Evolutionary conservation across 768 basidiomycete species (phyloP), one percentile per base, ranked within the genome.

Genomic region (Podaxis carcinomalis): DNA sequence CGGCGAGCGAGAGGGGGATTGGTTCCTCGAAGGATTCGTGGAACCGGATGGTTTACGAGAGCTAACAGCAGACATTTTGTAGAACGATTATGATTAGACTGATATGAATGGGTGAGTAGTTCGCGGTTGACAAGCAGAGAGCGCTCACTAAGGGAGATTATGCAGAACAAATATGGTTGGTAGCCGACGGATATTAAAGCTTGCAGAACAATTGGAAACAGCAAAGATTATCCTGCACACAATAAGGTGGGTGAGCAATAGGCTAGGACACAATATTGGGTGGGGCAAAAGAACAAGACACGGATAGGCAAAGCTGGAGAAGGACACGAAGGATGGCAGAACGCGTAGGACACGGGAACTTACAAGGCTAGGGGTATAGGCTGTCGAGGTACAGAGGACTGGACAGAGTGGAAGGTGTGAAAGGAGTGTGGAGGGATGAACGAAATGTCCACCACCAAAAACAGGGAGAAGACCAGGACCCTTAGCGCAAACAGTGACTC

Each of bases 1-100:
- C 19, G 87, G 85, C 23, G 88, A 85, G 51, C 76, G 75, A 40
- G 83, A 74, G 0, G 89, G 87, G 2, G 89, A 89, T 67, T 82
- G 87, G 32, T 80, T 77, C 50, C 78, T 76, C 51, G 88, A 88
- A 62, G 82, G 85, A 16, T 82, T 80, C n/a, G 88, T 86, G 27
- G 88, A 87, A 58, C 81, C 83, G 36, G 89, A 88, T 44, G 86
- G 84, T 68, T 89, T 88, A 68, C 86, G 83, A 23, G 86, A 80
- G 47, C 81, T 76, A 65, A 78, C 75, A 50, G 74, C 77, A 66
- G 76, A 75, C 74, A 79, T 67, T 62, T 46, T 51, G 65, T 70
- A 64, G 63, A 58, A 59, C 66, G 9, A 59, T 47, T 60, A 53
- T 50, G 28, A 57, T 53, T 53, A 60, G 32, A 50, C 59, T 60